A percentile compares a stretch with the other conserved stretches of the same genome.
Conservation (phyloP, 225 moss, liverwort and hornwort genomes). For the Physcomitrium patens region DNA sequence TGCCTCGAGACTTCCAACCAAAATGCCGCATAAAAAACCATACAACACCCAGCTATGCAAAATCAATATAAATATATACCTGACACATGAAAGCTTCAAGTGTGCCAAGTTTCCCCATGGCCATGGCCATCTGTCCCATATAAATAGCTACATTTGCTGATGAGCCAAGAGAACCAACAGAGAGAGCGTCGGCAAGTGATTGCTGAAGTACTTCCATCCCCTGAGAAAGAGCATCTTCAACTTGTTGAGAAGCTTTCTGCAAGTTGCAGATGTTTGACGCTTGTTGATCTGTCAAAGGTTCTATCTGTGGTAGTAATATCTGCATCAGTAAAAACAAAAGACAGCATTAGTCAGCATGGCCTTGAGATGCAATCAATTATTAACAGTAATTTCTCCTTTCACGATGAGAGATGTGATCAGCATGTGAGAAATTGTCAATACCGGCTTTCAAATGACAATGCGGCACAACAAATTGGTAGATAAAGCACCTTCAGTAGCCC, state of each 20-base stretch:
- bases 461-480: conserved; percentile 6
- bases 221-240: conserved; percentile 93
- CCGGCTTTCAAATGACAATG: neutral
- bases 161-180: conserved; percentile 85
- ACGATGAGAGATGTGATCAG: neutral
- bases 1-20: neutral
- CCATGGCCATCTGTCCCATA: conserved; percentile 99
- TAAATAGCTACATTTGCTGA: conserved; percentile 96
- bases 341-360: conserved; percentile 1
- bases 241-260: conserved; percentile 93
- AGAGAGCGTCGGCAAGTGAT: conserved; percentile 88
- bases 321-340: conserved; percentile 38
- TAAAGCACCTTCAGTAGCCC: conserved; percentile 83
- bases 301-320: conserved; percentile 94
- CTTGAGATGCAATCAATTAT: neutral
- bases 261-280: conserved; percentile 79
- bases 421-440: neutral
- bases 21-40: neutral
- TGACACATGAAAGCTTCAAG: conserved; percentile 96
- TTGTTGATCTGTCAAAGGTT: conserved; percentile 97
- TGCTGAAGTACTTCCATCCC: conserved; percentile 98
- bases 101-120: conserved; percentile 95
- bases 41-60: conserved; percentile 2
- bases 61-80: conserved; percentile 42
- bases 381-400: neutral